Percentiles rank a stretch among this genome's conserved stretches.
Conservation (phyloP, 2,329 filamentous ascomycete genomes). For the Chaetomium globosum region DNA sequence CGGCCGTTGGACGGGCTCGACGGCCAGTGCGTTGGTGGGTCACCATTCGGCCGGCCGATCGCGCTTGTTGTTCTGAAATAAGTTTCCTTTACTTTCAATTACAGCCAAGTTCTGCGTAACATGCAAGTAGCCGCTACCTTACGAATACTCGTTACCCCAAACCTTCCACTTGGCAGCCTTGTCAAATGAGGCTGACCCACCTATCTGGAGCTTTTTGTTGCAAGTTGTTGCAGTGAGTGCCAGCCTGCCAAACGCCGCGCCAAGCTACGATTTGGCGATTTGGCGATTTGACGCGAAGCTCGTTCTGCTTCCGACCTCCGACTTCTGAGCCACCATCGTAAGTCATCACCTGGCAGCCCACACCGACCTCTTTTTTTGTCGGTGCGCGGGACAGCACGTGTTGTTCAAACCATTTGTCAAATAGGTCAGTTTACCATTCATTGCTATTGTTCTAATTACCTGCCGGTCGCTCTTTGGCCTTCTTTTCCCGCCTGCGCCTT, state of each 20-base stretch:
- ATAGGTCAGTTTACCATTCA: slow-evolving; percentile 20
- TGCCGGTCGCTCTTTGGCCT: slow-evolving; percentile 10
- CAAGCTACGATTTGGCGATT: slow-evolving; percentile 24
- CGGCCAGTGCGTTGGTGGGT: slow-evolving; percentile 11
- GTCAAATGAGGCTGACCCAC: slow-evolving; percentile 29
- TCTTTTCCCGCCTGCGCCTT: not conserved
- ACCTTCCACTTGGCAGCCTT: slow-evolving; percentile 29
- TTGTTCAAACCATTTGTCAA: not conserved
- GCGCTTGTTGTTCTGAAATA: slow-evolving; percentile 4
- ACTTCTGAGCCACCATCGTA: slow-evolving; percentile 18
- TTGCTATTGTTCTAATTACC: slow-evolving; percentile 4
- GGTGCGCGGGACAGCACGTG: slow-evolving; percentile 3
- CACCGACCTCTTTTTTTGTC: slow-evolving; percentile 16
- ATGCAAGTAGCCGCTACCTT: not conserved
- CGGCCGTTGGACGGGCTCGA: slow-evolving; percentile 28
- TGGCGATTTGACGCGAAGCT: slow-evolving; percentile 33
- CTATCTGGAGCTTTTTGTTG: not conserved
- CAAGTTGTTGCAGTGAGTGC: not conserved
- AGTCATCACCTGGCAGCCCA: slow-evolving; percentile 23
- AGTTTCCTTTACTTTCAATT: not conserved
- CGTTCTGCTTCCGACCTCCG: slow-evolving; percentile 13
- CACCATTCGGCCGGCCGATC: slow-evolving; percentile 17
- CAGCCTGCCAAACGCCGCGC: slow-evolving; percentile 20
- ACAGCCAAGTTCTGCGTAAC: not conserved
- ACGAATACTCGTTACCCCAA: not conserved